A percentile compares a stretch with the other conserved stretches of the same genome.
These are phyloP conservation scores for Cryptosporidium canis DNA, from an alignment of 169 alveolate genomes.

Conservation along the genomic window DNA sequence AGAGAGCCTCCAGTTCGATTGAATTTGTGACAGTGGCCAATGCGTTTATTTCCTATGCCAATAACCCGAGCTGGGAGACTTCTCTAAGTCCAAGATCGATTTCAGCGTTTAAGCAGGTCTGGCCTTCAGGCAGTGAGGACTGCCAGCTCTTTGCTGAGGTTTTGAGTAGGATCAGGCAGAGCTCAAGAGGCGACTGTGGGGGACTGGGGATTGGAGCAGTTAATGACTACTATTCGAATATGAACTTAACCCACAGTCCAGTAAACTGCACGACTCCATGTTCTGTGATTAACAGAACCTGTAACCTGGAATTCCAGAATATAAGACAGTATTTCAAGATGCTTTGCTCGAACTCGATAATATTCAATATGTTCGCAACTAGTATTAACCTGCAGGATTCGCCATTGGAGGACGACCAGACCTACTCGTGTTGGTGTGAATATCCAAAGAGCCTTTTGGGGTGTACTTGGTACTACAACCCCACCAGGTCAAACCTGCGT, in stretches of 20 bases:
- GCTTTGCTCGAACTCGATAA: constrained; percentile 49
- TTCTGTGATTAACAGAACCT: constrained; percentile 48
- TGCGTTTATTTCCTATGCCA: constrained; percentile 37
- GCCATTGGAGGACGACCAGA: not conserved
- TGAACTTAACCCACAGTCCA: constrained; percentile 22
- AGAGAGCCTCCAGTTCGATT: not conserved
- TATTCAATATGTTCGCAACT: constrained; percentile 58
- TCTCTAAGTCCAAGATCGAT: constrained; percentile 54
- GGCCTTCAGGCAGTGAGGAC: not conserved
- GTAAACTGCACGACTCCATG: constrained; percentile 65
- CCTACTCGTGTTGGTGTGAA: constrained; percentile 51
- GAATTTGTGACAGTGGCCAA: constrained; percentile 3
- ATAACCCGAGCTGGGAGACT: constrained; percentile 29
- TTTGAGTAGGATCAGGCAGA: not conserved
- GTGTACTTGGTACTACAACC: constrained; percentile 39
- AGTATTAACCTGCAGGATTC: constrained; percentile 47
- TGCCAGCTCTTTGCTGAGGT: constrained; percentile 13
- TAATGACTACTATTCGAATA: constrained; percentile 27
- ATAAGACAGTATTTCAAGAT: constrained; percentile 36
- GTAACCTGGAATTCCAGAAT: constrained; percentile 49
- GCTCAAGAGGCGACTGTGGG: not conserved
- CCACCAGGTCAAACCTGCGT: constrained; percentile 1
- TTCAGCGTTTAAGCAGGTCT: constrained; percentile 10
- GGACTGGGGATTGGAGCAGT: not conserved
- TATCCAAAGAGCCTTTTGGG: constrained; percentile 43